Base-by-base conservation (phyloP, 176 grass and related monocot genomes). In the Zoysia japonica region DNA sequence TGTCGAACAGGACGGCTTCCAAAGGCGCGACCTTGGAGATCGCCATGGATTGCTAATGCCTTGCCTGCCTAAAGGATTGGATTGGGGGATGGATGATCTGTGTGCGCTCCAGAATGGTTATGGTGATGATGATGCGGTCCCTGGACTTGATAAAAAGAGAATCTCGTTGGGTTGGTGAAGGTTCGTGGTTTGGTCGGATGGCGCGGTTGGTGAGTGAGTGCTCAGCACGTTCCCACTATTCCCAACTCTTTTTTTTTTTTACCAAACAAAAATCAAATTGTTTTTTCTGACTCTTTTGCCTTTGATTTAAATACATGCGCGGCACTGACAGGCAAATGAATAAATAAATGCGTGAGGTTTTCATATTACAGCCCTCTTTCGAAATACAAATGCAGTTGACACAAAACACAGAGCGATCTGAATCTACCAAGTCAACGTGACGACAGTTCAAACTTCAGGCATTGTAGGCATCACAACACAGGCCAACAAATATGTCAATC, bases 1-100 rank as follows among this genome's bases (percentile, higher is more conserved):
- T 85, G 77, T 97, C 95, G 69, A 97, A 92, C 61, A 97, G 71
- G 11, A 97, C 50, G 19, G 95, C 95, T 53, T 87, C 92, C 20
- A 97, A 68, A 5, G 85, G 85, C 59, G 89, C 65, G 47, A 92
- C 59, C 28, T 71, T 72, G 46, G 61, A 62, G 7, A 97, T 57
- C 64, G 76, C 84, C 20, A 88, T 83, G 86, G 75, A 77, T 15
- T 47, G 45, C 45, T 47, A 28, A 28, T 28, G 28, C 28, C 28
- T 28, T 28, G 28, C 28, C 28, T 28, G 55, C 17, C 15, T 6
- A 57, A 19, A 7, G 5, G 8, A 7, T 7, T 0, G 6, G 7
- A n/a, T 5, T 19, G 17, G 54, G 15, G 51, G 15, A 19, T 55
- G 52, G 14, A 19, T 57, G 17, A n/a, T 57, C 17, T 19, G 52